Evolutionary conservation across 2,329 filamentous ascomycete species (phyloP).

Genomic region (Epichloe glyceriae): DNA sequence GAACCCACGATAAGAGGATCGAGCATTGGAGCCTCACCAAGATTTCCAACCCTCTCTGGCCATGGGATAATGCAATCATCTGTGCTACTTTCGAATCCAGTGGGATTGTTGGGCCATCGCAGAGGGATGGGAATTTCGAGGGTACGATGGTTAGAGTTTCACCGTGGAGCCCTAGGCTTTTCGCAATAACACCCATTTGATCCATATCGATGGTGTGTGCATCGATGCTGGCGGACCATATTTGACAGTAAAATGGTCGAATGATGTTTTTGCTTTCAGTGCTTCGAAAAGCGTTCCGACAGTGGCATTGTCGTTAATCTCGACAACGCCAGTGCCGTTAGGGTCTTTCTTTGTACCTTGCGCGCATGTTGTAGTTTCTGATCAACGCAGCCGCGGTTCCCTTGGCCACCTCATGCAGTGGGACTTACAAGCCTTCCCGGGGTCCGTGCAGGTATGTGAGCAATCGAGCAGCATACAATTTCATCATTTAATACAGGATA

Average conservation of each 20-base stretch:
- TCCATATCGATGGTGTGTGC: conserved; percentile 50
- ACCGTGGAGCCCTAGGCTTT: conserved; percentile 33
- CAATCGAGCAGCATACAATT: no score
- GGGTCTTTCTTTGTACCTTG: conserved; percentile 68
- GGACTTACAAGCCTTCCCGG: no score
- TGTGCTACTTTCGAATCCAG: conserved; percentile 7
- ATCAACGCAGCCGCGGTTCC: no score
- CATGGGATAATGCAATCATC: conserved; percentile 31
- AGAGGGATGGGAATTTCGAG: not conserved
- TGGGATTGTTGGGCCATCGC: no score
- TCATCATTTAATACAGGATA: no score
- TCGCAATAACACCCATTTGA: conserved; percentile 33
- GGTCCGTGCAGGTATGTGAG: no score
- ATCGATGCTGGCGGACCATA: conserved; percentile 63
- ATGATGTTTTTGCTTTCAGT: conserved; percentile 50
- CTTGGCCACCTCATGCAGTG: no score
- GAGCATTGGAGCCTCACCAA: conserved; percentile 26
- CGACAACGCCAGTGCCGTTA: conserved; percentile 56
- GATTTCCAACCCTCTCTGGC: conserved; percentile 35
- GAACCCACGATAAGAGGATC: no score
- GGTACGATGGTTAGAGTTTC: conserved; percentile 38
- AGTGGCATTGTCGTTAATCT: conserved; percentile 54
- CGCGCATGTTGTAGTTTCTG: conserved; percentile 39
- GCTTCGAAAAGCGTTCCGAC: conserved; percentile 46
- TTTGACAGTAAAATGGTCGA: conserved; percentile 61